Evolutionary conservation across 2,329 filamentous ascomycete genomes (phyloP), one percentile per base, ranked within the genome.

Genomic region (Fusarium sp.): DNA sequence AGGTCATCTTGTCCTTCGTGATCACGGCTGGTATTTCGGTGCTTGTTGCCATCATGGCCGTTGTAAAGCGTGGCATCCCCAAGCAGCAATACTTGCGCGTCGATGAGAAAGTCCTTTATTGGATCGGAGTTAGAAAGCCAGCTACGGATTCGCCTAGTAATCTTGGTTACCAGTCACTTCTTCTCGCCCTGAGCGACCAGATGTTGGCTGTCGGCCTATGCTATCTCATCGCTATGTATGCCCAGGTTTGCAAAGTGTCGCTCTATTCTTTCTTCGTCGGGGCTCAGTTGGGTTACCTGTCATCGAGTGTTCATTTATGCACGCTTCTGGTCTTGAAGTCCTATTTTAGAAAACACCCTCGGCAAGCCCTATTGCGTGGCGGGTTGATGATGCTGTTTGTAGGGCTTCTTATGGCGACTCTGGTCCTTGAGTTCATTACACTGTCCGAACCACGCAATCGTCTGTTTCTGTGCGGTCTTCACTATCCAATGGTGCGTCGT

Each of bases 171-270:
- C 61, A 69, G 22, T 38, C 44, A n/a, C 50, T 69, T 33, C 51
- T 69, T 3, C 65, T 69, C 13, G 44, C 36, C 10, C 31, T 69
- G n/a, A 69, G 65, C n/a, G 61, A 69, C 13, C 65, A 69, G 40
- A 66, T 57, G 36, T 36, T 69, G n/a, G 42, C 62, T 8, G 28
- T 55, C 33, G 50, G 60, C 22, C 40, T 69, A 9, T 65, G 42
- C 11, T 69, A 69, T 44, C 61, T 49, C 33, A 47, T 66, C 46
- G 56, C 65, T 33, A 69, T 66, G 46, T 69, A 69, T 52, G 34
- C 24, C 9, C 65, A 61, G 33, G 31, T 66, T 19, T 69, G 46
- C 11, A 22, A 44, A 8, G 36, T 66, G 28, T 69, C 46, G 4
- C 17, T 53, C 2, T 53, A 46, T 17, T 62, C 65, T 24, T 69